Base-by-base conservation (phyloP, 768 basidiomycete species). In the Rhodotorula sphaerocarpa region DNA sequence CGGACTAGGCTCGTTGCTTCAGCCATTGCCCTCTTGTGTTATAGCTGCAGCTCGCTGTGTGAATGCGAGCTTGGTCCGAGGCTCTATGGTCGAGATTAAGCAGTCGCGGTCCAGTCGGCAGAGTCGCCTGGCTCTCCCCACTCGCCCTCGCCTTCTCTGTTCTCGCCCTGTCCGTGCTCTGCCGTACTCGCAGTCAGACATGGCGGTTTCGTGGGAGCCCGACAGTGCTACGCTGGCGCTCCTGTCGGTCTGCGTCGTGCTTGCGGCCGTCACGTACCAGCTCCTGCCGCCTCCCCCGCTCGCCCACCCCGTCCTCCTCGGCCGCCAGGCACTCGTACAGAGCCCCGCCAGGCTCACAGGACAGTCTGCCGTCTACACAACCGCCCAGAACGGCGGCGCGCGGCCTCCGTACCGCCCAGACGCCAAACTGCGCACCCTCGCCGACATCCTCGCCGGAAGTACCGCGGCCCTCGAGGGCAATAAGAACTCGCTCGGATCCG, bases 261-360 rank as follows among this genome's bases (percentile, higher is more conserved):
- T 52, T 2, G 31, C 41, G n/a, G 57, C 39, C 25, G 36, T 57
- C 25, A 36, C 14, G 16, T 46, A 44, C 54, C 34, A 48, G 23
- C 39, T 56, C 21, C 47, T 60, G 7, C 45, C 64, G 5, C 59
- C 60, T 4, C 67, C 67, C 31, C 58, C 63, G 25, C 63, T 59
- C 9, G 23, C 61, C n/a, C 63, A 69, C 50, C 67, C 67, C 21
- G 59, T 69, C 64, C 43, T 69, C 31, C 67, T 69, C 43, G 67
- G 67, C 31, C 27, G 60, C 1, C 67, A 69, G 55, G 42, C 48
- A 9, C n/a, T n/a, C n/a, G 28, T 21, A 14, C 5, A 50, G 36
- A 0, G 36, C 52, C 1, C 57, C 50, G 4, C 59, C 63, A 14
- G 63, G 67, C 41, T 28, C 45, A 7, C 23, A 33, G 46, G 16